Percentiles rank a stretch among this genome's conserved stretches.
Evolutionary conservation across 202 grass and related monocot genomes (phyloP).

Genomic region (Zoysia matrella): DNA sequence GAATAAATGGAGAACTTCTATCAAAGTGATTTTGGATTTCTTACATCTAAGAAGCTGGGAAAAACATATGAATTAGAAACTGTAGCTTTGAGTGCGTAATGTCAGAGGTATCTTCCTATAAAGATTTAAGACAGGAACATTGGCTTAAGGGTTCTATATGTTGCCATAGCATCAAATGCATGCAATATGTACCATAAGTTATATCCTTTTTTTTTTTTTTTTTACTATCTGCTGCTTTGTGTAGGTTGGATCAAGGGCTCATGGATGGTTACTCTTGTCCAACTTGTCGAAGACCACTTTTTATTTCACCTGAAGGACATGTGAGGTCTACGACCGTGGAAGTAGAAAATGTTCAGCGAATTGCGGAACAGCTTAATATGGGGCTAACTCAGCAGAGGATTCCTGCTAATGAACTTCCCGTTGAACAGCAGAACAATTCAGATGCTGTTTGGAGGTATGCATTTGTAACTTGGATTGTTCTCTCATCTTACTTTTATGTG

Average conservation of each 20-base stretch:
- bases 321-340: constrained; percentile 49
- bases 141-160: constrained; percentile 9
- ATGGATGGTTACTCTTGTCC: constrained; percentile 96
- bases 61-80: not conserved
- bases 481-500: not conserved
- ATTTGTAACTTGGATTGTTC: too few species aligned
- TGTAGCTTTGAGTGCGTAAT: not conserved
- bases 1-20: not conserved
- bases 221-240: not conserved
- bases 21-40: constrained; percentile 13
- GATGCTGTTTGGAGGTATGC: too few species aligned
- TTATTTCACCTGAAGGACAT: constrained; percentile 61
- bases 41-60: not conserved
- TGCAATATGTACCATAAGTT: constrained; percentile 13
- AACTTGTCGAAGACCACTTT: constrained; percentile 89
- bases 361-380: too few species aligned
- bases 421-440: too few species aligned
- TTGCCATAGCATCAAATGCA: constrained; percentile 24
- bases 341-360: too few species aligned
- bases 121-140: constrained; percentile 4
- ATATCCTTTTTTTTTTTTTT: not conserved
- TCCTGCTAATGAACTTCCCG: too few species aligned
- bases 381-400: too few species aligned
- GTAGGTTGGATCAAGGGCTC: constrained; percentile 96
- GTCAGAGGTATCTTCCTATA: not conserved